Base-by-base conservation (phyloP, 2,329 filamentous ascomycete genomes). In the Metarhizium rileyi region DNA sequence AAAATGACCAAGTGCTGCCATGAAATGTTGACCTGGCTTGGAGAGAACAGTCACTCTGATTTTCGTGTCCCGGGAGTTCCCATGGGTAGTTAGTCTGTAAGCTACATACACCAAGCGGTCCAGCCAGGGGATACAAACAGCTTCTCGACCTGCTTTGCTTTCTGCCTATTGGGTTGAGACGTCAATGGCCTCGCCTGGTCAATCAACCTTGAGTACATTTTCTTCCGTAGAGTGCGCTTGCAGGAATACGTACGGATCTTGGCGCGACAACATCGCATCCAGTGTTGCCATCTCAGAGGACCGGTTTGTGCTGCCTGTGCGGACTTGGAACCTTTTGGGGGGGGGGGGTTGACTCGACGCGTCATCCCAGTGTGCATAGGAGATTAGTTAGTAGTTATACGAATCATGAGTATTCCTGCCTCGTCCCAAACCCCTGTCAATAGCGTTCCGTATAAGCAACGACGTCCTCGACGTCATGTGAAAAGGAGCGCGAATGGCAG, bases 311-410 rank as follows among this genome's bases (percentile, higher is more conserved):
- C 62, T 2, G 61, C 61, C 28, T 58, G 60, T 26, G 63, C 60
- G 23, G 62, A 64, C 42, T 63, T 64, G 25, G 62, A 64, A 43
- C 60, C 57, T 48, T 63, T 60, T 0, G 62, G 62, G 8, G 64
- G 50, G 61, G 0, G 62, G 62, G 8, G 64, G 50, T 27, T 62
- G 55, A 14, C 48, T 56, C 20, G 64, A 46, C 2, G 61, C 58
- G 18, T 41, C 48, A 41, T 59, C n/a, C 59, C n/a, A 64, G 38
- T 1, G 60, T 64, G 2, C 50, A 52, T 9, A 60, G 46, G 12
- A 65, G 46, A 46, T 53, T 61, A 4, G 54, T n/a, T n/a, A n/a
- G n/a, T n/a, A n/a, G n/a, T n/a, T 47, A 23, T 63, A 59, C 2
- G 62, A 59, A 16, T 59, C 60, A 18, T 57, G 52, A 0, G 56